Conservation (phyloP, 768 basidiomycete genomes). For the Punctularia strigosozonata region DNA sequence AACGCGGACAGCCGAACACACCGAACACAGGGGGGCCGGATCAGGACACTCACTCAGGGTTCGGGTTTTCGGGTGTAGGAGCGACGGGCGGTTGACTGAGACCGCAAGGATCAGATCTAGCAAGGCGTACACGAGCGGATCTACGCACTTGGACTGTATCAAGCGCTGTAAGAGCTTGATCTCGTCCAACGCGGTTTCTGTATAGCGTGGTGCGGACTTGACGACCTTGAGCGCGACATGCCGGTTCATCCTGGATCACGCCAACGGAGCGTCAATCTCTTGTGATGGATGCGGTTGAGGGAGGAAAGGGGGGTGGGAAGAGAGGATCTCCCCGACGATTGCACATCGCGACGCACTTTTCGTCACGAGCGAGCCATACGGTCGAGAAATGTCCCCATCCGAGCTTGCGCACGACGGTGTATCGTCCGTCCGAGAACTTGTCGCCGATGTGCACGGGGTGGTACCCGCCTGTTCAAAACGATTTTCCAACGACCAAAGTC, state of each 20-base stretch:
- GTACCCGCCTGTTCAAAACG: too few species aligned
- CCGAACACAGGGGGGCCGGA: too few species aligned
- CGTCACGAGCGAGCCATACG: constrained; percentile 81
- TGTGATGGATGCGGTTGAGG: not conserved
- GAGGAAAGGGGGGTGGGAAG: constrained; percentile 2
- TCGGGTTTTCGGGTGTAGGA: constrained; percentile 35
- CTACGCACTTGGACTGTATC: constrained; percentile 74
- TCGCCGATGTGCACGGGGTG: constrained; percentile 95
- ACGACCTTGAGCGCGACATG: constrained; percentile 99
- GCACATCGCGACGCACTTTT: constrained; percentile 45
- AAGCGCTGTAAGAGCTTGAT: constrained; percentile 96
- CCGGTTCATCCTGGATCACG: constrained; percentile 60
- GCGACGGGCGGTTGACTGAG: constrained; percentile 38
- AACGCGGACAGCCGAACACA: too few species aligned
- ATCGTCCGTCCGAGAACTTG: constrained; percentile 75
- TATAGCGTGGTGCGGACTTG: constrained; percentile 94
- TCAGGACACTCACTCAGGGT: too few species aligned
- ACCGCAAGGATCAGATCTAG: too few species aligned
- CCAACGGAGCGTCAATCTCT: not conserved
- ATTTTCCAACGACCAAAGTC: constrained; percentile 42
- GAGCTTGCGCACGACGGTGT: constrained; percentile 86
- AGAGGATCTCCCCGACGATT: too few species aligned
- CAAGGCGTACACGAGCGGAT: too few species aligned
- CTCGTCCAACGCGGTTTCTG: constrained; percentile 96
- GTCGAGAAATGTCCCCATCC: constrained; percentile 95